Conservation (phyloP, 1,284 basidiomycete genomes). For the Puccinia coronata region DNA sequence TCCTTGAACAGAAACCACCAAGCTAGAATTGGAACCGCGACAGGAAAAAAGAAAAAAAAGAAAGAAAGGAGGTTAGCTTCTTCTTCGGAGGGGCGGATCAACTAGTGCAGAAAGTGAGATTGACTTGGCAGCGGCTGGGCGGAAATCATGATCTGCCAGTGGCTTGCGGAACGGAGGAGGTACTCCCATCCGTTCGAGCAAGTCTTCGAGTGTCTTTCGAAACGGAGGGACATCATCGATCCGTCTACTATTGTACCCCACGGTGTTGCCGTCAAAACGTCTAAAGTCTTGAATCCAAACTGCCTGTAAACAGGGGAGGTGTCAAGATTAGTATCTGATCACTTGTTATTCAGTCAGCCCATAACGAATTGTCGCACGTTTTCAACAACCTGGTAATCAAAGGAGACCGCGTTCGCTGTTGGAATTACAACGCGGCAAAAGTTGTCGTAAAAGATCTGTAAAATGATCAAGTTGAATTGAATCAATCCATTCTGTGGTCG, state of each 20-base stretch:
- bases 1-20: constrained; percentile 42
- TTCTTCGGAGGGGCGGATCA: not conserved
- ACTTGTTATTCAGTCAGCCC: not conserved
- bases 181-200: constrained; percentile 35
- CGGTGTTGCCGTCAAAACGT: not conserved
- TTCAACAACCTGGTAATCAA: constrained; percentile 41
- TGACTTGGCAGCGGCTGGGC: constrained; percentile 39
- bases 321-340: not conserved
- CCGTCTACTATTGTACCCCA: not conserved
- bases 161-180: constrained; percentile 25
- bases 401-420: constrained; percentile 40
- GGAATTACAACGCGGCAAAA: constrained; percentile 43
- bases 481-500: no score
- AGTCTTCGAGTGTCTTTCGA: constrained; percentile 10
- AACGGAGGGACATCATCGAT: not conserved
- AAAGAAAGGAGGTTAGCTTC: no score
- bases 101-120: not conserved
- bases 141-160: constrained; percentile 32
- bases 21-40: constrained; percentile 21
- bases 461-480: not conserved
- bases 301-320: constrained; percentile 6
- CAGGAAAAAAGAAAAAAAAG: no score
- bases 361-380: constrained; percentile 23
- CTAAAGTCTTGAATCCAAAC: constrained; percentile 50
- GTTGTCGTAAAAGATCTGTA: constrained; percentile 31